A percentile compares a stretch with the other conserved stretches of the same genome.
Conservation (phyloP, 2,329 filamentous ascomycete genomes). For the Phyllosticta citriasiana region DNA sequence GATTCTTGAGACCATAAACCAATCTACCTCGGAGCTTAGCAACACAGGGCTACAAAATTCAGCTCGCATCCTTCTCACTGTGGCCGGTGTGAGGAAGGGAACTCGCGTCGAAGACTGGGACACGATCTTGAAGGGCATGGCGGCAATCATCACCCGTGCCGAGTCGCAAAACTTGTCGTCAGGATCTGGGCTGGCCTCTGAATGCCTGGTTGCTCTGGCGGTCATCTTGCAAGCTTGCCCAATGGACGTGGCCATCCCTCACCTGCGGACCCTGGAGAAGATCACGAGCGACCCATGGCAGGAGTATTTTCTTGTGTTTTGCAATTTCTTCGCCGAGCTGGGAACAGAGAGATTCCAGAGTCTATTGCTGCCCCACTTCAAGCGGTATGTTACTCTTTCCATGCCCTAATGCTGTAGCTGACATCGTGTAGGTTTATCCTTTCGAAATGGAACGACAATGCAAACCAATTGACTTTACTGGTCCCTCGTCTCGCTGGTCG, state of each 20-base stretch:
- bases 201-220: constrained; percentile 41
- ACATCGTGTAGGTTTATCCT: constrained; percentile 55
- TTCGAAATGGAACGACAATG: constrained; percentile 24
- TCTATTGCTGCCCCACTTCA: constrained; percentile 71
- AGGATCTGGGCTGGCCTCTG: neutral
- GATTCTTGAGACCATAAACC: constrained; percentile 30
- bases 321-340: constrained; percentile 66
- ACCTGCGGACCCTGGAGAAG: constrained; percentile 53
- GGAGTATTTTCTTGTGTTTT: constrained; percentile 73
- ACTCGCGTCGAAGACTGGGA: constrained; percentile 65
- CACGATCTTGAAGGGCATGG: constrained; percentile 42
- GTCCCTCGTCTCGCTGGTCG: constrained; percentile 18
- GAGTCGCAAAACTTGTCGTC: constrained; percentile 11
- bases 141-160: constrained; percentile 20
- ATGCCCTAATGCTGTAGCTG: constrained; percentile 9
- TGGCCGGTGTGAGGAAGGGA: constrained; percentile 74
- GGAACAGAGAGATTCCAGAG: constrained; percentile 65
- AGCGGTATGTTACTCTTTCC: constrained; percentile 45
- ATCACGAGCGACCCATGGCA: constrained; percentile 58
- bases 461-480: constrained; percentile 20
- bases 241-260: constrained; percentile 66
- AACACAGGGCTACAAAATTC: constrained; percentile 15
- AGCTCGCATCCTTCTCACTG: constrained; percentile 51
- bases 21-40: neutral
- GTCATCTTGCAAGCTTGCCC: constrained; percentile 67